phyloP scores from a whole-genome alignment of 23 red algal genomes.

The Agarophyton chilense region DNA sequence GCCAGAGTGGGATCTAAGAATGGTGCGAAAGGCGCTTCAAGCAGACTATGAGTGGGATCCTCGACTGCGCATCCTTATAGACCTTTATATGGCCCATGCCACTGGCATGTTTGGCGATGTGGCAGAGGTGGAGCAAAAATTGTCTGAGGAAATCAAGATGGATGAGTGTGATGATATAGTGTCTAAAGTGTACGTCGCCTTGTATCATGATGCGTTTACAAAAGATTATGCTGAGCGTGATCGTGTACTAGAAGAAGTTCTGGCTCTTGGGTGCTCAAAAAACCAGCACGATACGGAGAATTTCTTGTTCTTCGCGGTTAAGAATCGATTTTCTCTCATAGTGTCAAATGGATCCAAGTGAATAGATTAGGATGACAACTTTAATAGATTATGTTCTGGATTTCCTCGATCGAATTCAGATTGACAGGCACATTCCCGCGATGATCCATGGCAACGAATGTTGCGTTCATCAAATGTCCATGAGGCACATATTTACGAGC shows the following conservation, averaged over 20 bases:
- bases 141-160: conserved; percentile 33
- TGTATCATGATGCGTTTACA: conserved; percentile 72
- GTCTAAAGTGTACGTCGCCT: conserved; percentile 36
- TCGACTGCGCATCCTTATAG: conserved; percentile 9
- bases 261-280: conserved; percentile 3
- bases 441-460: no score
- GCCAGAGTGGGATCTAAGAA: conserved; percentile 17
- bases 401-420: no score
- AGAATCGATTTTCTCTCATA: conserved; percentile 27
- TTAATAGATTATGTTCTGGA: no score
- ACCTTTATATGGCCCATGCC: conserved; percentile 25
- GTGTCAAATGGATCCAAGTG: not conserved
- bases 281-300: conserved; percentile 44
- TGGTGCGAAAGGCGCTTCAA: not conserved
- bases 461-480: no score
- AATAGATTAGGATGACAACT: not conserved
- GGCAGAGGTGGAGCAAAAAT: not conserved
- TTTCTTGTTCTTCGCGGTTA: conserved; percentile 41
- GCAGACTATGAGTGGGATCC: conserved; percentile 20
- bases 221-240: conserved; percentile 38
- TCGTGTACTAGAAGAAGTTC: conserved; percentile 23
- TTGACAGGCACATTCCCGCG: no score
- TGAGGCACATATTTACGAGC: no score
- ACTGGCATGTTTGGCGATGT: conserved; percentile 27
- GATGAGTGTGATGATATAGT: conserved; percentile 47